phyloP scores from a whole-genome alignment of 768 basidiomycete genomes.

The Podaxis sp. region DNA sequence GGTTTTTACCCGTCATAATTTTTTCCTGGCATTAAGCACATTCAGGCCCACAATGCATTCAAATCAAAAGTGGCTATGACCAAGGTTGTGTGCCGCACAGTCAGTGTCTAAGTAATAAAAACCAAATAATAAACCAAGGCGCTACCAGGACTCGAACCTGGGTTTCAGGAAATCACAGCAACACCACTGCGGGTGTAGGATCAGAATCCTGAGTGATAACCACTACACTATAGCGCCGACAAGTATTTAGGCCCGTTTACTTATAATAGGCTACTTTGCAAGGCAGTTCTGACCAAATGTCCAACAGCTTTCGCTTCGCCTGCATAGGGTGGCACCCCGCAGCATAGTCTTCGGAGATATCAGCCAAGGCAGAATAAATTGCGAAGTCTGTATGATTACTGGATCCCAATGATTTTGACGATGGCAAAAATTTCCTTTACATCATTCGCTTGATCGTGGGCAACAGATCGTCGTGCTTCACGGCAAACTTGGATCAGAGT shows the following conservation, averaged over 20 bases:
- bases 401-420: too few relatives aligned
- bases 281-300: neutral
- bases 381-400: too few relatives aligned
- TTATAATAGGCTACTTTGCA: neutral
- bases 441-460: too few relatives aligned
- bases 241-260: neutral
- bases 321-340: too few relatives aligned
- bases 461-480: too few relatives aligned
- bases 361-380: too few relatives aligned
- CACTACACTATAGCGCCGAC: constrained; percentile 29
- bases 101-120: neutral
- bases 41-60: neutral
- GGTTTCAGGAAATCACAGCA: constrained; percentile 19
- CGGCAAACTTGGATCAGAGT: too few relatives aligned
- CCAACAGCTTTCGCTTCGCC: too few relatives aligned
- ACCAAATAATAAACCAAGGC: constrained; percentile 3
- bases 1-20: neutral
- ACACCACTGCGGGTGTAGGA: neutral
- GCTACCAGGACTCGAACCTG: constrained; percentile 23
- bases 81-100: neutral
- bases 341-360: too few relatives aligned
- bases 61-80: neutral
- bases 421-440: too few relatives aligned
- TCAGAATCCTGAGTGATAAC: constrained; percentile 33
- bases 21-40: neutral